Base-by-base conservation (phyloP, 148 eudicot species). In the Rhododendron simsii region DNA sequence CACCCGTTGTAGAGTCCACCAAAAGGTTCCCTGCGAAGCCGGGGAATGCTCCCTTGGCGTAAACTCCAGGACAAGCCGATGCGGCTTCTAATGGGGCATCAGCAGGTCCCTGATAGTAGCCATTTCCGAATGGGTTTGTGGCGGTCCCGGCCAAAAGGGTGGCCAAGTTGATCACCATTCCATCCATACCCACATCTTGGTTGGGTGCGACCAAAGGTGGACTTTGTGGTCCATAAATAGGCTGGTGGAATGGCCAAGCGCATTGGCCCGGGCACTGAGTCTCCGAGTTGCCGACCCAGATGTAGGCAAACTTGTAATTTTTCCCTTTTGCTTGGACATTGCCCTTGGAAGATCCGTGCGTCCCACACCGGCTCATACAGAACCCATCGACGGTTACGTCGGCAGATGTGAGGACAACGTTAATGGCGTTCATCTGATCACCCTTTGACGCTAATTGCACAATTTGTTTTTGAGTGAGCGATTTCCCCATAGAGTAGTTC, bases 201-300 rank as follows among this genome's bases (percentile, higher is more conserved):
- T 82, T 86, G 13, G 88, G 88, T 11, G 85, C 59, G 2, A 82
- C 88, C 20, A 86, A 59, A 7, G 85, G 85, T 11, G 81, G 85
- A 33, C 16, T 35, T 21, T 86, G 88, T 7, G 88, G 81, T 13
- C 88, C 88, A 81, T 82, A 87, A 15, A 87, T 61, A 41, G 88
- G 88, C 77, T 87, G 88, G 65, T 87, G 84, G 84, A 82, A 82
- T 2, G 84, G 84, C 84, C 84, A 82, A 0, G 84, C 84, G 35
- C 84, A 82, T 30, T 75, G 84, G 3, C 88, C n/a, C 21, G 88
- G 88, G 44, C 88, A 86, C 77, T 86, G 88, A n/a, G 67, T 86
- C 63, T 82, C 88, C 16, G 88, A 76, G 85, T 87, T 87, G 1
- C 88, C 85, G 10, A 87, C 85, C 88, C 88, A 87, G 61, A 82